Evolutionary conservation across 192 early-diverging fungal genomes (phyloP).

Genomic region (Obelidium mucronatum): DNA sequence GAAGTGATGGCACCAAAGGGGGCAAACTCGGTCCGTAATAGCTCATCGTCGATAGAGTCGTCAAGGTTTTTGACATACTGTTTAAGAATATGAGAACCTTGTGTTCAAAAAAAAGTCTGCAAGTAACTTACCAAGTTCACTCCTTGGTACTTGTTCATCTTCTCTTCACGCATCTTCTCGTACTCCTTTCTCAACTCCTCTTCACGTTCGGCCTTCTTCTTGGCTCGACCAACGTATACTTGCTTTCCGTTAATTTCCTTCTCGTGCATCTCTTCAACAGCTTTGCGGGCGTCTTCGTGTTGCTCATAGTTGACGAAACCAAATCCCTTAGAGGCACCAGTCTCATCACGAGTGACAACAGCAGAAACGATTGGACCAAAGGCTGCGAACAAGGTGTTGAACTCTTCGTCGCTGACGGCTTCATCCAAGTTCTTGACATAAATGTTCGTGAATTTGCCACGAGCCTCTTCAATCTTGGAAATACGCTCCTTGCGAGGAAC

Average conservation of each 20-base stretch:
- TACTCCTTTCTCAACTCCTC: constrained; percentile 96
- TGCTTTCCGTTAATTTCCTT: constrained; percentile 89
- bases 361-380: constrained; percentile 88
- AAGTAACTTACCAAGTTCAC: constrained; percentile 76
- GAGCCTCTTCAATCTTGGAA: constrained; percentile 86
- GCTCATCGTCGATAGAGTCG: constrained; percentile 95
- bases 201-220: constrained; percentile 98
- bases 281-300: constrained; percentile 87
- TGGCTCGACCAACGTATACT: constrained; percentile 95
- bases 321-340: constrained; percentile 89
- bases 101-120: not conserved
- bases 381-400: constrained; percentile 77
- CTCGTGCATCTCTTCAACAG: constrained; percentile 94
- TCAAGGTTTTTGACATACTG: constrained; percentile 98
- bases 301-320: constrained; percentile 97
- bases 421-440: constrained; percentile 96
- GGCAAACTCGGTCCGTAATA: constrained; percentile 94
- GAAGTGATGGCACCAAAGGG: constrained; percentile 96
- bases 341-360: constrained; percentile 76
- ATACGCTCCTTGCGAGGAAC: constrained; percentile 92
- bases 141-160: constrained; percentile 97
- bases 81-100: not conserved
- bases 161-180: constrained; percentile 94
- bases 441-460: constrained; percentile 95
- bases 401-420: constrained; percentile 80